These are phyloP conservation scores for Chaetothyriales sp. DNA, from an alignment of 2,329 filamentous ascomycete genomes.

Conservation along the genomic window DNA sequence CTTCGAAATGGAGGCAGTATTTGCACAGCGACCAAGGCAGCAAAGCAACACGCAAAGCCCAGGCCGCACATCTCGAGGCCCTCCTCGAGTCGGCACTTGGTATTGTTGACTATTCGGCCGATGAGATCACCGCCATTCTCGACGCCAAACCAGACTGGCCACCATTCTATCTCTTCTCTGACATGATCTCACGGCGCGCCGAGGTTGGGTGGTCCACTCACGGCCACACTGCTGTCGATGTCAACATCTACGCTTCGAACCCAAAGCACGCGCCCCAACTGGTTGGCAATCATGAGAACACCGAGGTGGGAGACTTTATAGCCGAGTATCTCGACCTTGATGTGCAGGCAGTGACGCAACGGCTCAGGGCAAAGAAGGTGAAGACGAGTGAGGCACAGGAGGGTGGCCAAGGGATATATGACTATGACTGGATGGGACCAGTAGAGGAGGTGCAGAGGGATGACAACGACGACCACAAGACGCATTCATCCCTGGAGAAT, in stretches of 20 bases:
- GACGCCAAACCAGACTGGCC: constrained; percentile 39
- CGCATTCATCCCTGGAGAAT: no score
- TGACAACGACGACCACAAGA: constrained; percentile 11
- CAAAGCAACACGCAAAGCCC: constrained; percentile 9
- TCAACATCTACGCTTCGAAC: constrained; percentile 85
- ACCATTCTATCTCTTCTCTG: constrained; percentile 51
- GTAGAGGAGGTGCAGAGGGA: constrained; percentile 23
- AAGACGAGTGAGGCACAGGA: constrained; percentile 8
- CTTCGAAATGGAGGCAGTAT: constrained; percentile 45
- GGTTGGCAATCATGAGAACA: constrained; percentile 86
- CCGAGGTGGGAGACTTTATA: constrained; percentile 72
- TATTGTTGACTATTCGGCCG: constrained; percentile 54
- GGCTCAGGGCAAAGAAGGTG: constrained; percentile 38
- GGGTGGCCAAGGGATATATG: neutral
- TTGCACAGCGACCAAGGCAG: constrained; percentile 26
- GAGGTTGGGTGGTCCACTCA: constrained; percentile 91
- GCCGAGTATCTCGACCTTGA: constrained; percentile 65
- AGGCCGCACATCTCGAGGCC: constrained; percentile 20
- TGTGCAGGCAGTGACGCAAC: constrained; percentile 59
- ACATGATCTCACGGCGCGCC: constrained; percentile 77
- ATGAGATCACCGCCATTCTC: constrained; percentile 55
- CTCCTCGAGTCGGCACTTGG: constrained; percentile 60
- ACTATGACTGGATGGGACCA: constrained; percentile 28
- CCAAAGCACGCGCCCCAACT: constrained; percentile 46
- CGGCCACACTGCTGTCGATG: constrained; percentile 83